Evolutionary conservation across 371 early-diverging fungal genomes (phyloP), one percentile per base, ranked within the genome.

Genomic region (Batkoa obscura): DNA sequence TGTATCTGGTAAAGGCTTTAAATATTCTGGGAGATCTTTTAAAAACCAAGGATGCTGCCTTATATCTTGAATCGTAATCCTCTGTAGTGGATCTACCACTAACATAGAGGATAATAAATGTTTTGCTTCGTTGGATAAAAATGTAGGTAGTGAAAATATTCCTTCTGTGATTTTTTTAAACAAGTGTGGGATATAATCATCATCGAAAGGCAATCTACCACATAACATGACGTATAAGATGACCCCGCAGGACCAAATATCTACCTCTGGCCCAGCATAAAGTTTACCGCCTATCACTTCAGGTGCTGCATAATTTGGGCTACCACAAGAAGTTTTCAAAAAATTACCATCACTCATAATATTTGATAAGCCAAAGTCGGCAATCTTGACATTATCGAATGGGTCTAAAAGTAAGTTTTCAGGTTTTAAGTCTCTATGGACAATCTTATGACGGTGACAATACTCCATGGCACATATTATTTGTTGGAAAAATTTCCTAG

Each of bases 201-300:
- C 99, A 64, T 99, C 98, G 68, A 98, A 99, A 1, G 99, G 99
- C 32, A 98, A 75, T 56, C 88, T 76, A 4, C 99, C 99, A 67
- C 92, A 91, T n/a, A 99, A 77, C 93, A 98, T 92, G 13, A 97
- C 98, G 66, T 96, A 99, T 15, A 99, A 73, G 58, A 99, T 93
- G 3, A 99, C 96, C 30, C 99, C 99, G 62, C 94, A 90, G 62
- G 89, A 88, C 99, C 99, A 99, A 1, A 98, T 89, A 74, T 99
- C 99, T 3, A 98, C 93, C 69, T 97, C 99, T 3, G 97, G 93
- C 6, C 98, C 98, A 30, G 89, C 89, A 64, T 99, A 99, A 36
- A 89, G 64, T 76, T 82, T 85, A 67, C 92, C 93, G 48, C 84
- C 84, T 56, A 94, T 91, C 10, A 94, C 94, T 70, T 97, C 97